Evolutionary conservation across 2,329 filamentous ascomycete genomes (phyloP), one percentile per base, ranked within the genome.

Genomic region (Magnaporthales sp.): DNA sequence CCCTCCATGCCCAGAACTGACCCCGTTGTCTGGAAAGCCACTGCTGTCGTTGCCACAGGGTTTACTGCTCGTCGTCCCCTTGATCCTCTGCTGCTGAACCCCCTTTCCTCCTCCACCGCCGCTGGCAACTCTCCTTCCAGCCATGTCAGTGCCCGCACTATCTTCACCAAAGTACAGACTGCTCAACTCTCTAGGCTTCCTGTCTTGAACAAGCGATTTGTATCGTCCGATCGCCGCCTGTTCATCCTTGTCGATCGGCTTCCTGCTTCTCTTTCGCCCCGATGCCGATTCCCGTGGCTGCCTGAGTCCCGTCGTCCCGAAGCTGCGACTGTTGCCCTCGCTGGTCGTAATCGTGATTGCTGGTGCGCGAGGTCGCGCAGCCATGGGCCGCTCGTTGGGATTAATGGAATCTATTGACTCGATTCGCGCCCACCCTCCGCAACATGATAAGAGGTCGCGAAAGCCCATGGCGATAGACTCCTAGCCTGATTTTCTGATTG

Each of bases 221-320:
- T 62, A 62, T n/a, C 60, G 60, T 26, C n/a, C 30, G 60, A 62
- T 58, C 4, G 60, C 27, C 60, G 60, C 30, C 60, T 62, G 60
- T 27, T 62, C 27, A 19, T 32, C 27, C 60, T 32, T 26, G 15
- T 62, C 27, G 19, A 29, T 29, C 60, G 60, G 26, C 60, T 29
- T 29, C 27, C 22, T 11, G 26, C 27, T 31, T 27, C 26, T 29
- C 30, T 24, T 62, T 15, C 60, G 26, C 19, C 30, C 60, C 27
- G 19, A 30, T 5, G 60, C 60, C 15, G 27, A 27, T 3, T 62
- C 60, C 24, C 27, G 60, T 30, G 60, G 60, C 60, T 31, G 22
- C 60, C 60, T 62, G 15, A 62, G 27, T 24, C 60, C 60, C 2
- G 22, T 62, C 22, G 60, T 11, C 4, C 30, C 30, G 60, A 27